Evolutionary conservation across 495 filamentous ascomycete genomes (phyloP).

Genomic region (Penicillium salamii): DNA sequence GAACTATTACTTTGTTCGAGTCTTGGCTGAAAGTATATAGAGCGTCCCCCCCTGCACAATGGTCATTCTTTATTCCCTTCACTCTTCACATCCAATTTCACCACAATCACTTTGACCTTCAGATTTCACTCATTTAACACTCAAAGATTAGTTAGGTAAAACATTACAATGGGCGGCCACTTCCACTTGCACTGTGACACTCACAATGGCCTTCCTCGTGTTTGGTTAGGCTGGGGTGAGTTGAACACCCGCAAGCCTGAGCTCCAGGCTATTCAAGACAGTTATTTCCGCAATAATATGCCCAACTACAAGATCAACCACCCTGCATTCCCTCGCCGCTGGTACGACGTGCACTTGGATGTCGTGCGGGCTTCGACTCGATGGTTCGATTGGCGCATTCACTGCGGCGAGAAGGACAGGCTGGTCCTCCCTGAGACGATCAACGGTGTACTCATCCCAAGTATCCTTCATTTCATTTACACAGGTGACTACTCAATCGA

Average conservation of each 20-base stretch:
- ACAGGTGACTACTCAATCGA: constrained; percentile 5
- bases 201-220: not conserved
- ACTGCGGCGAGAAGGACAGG: not conserved
- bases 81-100: not conserved
- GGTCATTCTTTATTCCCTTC: not conserved
- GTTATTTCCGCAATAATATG: not conserved
- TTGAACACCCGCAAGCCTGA: constrained; percentile 1
- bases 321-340: not conserved
- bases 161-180: not conserved
- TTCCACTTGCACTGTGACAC: not conserved
- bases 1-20: not conserved
- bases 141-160: no score
- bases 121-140: no score
- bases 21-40: no score
- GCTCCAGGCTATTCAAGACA: not conserved
- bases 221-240: constrained; percentile 4
- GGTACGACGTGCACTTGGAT: not conserved
- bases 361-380: not conserved
- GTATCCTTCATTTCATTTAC: constrained; percentile 4
- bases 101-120: not conserved
- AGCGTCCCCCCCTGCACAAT: no score
- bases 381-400: constrained; percentile 1
- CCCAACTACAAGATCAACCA: not conserved
- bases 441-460: no score
- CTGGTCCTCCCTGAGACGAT: not conserved